Evolutionary conservation across 1,139 yeast species (phyloP).

Genomic region (Debaryomyces udenii): DNA sequence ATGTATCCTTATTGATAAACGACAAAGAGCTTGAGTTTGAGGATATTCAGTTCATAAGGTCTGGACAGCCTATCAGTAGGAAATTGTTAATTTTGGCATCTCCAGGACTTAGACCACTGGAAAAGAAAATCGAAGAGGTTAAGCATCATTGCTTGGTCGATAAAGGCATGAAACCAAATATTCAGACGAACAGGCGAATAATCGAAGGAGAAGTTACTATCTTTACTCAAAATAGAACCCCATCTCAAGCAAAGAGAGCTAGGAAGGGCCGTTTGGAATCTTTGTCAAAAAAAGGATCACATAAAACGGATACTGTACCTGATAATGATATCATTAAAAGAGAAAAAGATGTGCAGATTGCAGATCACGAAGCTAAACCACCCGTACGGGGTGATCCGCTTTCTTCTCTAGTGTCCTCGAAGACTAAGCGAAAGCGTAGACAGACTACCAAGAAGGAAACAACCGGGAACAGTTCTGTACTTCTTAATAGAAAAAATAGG

Average conservation of each 20-base stretch:
- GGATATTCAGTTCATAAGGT: conserved; percentile 28
- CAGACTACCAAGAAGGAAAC: conserved; percentile 12
- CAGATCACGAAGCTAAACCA: no score
- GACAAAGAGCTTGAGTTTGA: conserved; percentile 31
- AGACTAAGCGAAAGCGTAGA: conserved; percentile 21
- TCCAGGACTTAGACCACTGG: conserved; percentile 31
- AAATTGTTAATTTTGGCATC: conserved; percentile 37
- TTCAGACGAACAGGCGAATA: conserved; percentile 22
- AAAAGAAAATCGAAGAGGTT: conserved; percentile 29
- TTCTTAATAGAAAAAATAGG: conserved; percentile 23
- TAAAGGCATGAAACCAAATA: conserved; percentile 22
- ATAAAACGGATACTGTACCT: conserved; percentile 6
- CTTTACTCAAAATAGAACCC: conserved; percentile 18
- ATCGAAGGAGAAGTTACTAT: conserved; percentile 38
- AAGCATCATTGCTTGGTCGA: conserved; percentile 30
- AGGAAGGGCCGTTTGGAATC: conserved; percentile 26
- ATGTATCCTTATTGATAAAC: conserved; percentile 33
- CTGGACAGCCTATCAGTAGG: conserved; percentile 35
- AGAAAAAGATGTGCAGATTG: conserved; percentile 13
- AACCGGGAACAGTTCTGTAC: conserved; percentile 7
- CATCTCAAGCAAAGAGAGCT: conserved; percentile 16
- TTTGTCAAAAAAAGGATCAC: conserved; percentile 16
- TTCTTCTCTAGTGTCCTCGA: conserved; percentile 26
- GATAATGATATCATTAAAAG: conserved; percentile 10
- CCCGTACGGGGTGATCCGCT: conserved; percentile 16